Conservation (phyloP, 805 yeast genomes). For the Tetrapisispora arboricola region DNA sequence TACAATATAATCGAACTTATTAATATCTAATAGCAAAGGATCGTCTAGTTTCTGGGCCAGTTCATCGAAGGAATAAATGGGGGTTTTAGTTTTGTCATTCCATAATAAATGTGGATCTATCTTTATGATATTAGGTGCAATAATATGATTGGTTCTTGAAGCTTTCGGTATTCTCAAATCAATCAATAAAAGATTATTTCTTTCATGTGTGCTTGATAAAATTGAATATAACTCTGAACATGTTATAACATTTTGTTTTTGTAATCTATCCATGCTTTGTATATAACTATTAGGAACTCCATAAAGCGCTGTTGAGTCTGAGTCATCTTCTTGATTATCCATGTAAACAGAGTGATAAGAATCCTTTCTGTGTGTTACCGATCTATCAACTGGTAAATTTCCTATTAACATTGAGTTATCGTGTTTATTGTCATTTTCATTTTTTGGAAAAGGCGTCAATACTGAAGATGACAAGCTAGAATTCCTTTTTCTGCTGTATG, state of each 20-base stretch:
- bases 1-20: slow-evolving; percentile 29
- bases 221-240: slow-evolving; percentile 35
- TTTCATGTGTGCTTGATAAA: slow-evolving; percentile 38
- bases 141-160: slow-evolving; percentile 29
- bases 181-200: slow-evolving; percentile 28
- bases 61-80: slow-evolving; percentile 27
- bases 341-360: slow-evolving; percentile 35
- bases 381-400: slow-evolving; percentile 9
- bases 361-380: slow-evolving; percentile 28
- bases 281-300: slow-evolving; percentile 13
- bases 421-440: slow-evolving; percentile 3
- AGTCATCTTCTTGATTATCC: slow-evolving; percentile 21
- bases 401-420: neutral
- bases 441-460: slow-evolving; percentile 2
- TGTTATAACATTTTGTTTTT: slow-evolving; percentile 44
- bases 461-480: neutral
- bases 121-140: slow-evolving; percentile 30
- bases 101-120: slow-evolving; percentile 32
- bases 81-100: slow-evolving; percentile 17
- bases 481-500: neutral
- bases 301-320: slow-evolving; percentile 9
- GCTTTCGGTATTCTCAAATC: slow-evolving; percentile 32
- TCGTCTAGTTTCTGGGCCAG: slow-evolving; percentile 23
- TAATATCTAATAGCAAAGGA: slow-evolving; percentile 23
- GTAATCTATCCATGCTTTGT: slow-evolving; percentile 21